phyloP scores from a whole-genome alignment of 306 rosid species.

The Cucurbita pepo region DNA sequence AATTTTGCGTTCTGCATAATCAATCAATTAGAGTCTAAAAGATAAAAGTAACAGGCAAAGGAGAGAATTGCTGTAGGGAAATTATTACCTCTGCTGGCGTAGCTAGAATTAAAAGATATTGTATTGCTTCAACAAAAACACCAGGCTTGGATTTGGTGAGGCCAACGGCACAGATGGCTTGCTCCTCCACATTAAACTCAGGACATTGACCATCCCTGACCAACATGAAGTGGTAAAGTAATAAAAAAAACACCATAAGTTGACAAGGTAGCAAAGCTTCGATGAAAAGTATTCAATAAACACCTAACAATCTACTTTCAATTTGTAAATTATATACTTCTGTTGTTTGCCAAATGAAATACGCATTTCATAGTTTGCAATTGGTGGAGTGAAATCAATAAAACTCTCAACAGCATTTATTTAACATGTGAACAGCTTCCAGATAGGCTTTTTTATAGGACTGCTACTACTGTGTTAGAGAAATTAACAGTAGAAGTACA shows the following conservation, averaged over 20 bases:
- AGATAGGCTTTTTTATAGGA: neutral
- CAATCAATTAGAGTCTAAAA: neutral
- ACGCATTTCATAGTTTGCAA: neutral
- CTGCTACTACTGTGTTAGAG: neutral
- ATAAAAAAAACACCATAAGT: neutral
- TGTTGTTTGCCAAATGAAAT: neutral
- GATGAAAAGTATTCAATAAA: neutral
- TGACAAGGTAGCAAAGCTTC: neutral
- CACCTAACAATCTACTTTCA: neutral
- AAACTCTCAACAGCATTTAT: neutral
- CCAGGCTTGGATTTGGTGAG: conserved; percentile 79
- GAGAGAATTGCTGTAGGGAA: conserved; percentile 6
- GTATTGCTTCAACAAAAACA: conserved; percentile 93
- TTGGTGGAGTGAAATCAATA: neutral
- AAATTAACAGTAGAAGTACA: neutral
- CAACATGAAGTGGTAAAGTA: conserved; percentile 15
- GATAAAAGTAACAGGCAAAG: neutral
- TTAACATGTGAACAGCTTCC: neutral
- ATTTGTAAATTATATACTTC: neutral
- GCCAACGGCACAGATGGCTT: conserved; percentile 95
- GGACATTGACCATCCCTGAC: conserved; percentile 96
- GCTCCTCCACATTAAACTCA: conserved; percentile 83
- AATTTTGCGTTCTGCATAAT: neutral
- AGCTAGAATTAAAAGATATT: conserved; percentile 69
- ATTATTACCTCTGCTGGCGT: conserved; percentile 77